Evolutionary conservation across 352 stramenopile species (phyloP).

Genomic region (Pythium phragmiticola): DNA sequence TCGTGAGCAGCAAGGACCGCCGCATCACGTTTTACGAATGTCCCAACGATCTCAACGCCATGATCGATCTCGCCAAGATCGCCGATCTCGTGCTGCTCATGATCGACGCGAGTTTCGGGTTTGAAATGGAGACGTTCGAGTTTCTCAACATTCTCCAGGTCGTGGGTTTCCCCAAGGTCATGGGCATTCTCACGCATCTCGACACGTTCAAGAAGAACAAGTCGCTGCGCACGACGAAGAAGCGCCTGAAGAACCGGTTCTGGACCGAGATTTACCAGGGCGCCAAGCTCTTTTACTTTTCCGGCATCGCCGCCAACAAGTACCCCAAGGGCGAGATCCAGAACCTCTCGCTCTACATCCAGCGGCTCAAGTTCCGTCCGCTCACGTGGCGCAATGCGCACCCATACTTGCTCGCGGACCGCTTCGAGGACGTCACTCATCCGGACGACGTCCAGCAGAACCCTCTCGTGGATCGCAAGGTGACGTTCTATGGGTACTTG

Average conservation of each 20-base stretch:
- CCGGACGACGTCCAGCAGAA: conserved; percentile 94
- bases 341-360: conserved; percentile 97
- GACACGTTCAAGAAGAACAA: conserved; percentile 99
- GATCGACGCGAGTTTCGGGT: conserved; percentile 99
- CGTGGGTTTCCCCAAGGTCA: conserved; percentile 91
- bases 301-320: conserved; percentile 97
- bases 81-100: conserved; percentile 98
- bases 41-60: conserved; percentile 92
- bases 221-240: conserved; percentile 97
- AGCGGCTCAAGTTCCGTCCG: conserved; percentile 97
- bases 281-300: conserved; percentile 97
- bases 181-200: conserved; percentile 99
- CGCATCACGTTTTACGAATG: conserved; percentile 99
- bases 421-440: conserved; percentile 97
- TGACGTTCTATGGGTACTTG: conserved; percentile 98
- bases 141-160: conserved; percentile 99
- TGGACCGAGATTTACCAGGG: conserved; percentile 98
- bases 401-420: conserved; percentile 98
- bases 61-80: conserved; percentile 98
- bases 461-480: conserved; percentile 87
- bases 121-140: conserved; percentile 99
- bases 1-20: conserved; percentile 97
- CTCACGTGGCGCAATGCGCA: conserved; percentile 99
- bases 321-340: conserved; percentile 99
- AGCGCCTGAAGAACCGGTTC: conserved; percentile 98